Conservation (phyloP, 148 eudicot genomes). For the Salicornia ramosissima region DNA sequence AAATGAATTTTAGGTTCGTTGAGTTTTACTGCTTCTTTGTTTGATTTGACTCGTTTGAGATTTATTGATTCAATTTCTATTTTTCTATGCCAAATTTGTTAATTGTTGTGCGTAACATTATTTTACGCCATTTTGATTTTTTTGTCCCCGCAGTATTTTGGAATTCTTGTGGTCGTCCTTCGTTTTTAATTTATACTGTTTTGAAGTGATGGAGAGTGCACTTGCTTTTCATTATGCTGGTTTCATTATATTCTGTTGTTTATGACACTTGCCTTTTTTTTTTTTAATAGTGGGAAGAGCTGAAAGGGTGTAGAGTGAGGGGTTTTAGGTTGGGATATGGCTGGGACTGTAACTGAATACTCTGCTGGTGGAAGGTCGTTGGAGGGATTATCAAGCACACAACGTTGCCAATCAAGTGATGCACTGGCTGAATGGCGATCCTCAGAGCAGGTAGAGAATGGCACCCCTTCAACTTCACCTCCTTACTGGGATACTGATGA, state of each 20-base stretch:
- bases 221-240: neutral
- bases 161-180: neutral
- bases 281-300: constrained; percentile 37
- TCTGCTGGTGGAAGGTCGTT: constrained; percentile 52
- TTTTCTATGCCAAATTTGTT: neutral
- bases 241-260: too few species aligned
- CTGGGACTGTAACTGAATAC: constrained; percentile 60
- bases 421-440: constrained; percentile 85
- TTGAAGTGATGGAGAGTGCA: neutral
- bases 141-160: neutral
- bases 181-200: too few species aligned
- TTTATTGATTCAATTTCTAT: neutral
- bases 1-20: neutral
- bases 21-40: constrained; percentile 4
- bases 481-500: constrained; percentile 90
- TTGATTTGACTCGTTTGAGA: neutral
- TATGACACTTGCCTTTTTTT: neutral
- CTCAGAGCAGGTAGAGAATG: constrained; percentile 77
- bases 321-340: constrained; percentile 48
- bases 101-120: neutral
- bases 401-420: constrained; percentile 62
- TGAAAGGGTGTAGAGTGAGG: constrained; percentile 30
- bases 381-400: constrained; percentile 52
- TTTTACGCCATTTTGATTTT: neutral
- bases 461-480: constrained; percentile 82